Evolutionary conservation across 179 eudicot genomes (phyloP).

Genomic region (Pouteria campechiana): DNA sequence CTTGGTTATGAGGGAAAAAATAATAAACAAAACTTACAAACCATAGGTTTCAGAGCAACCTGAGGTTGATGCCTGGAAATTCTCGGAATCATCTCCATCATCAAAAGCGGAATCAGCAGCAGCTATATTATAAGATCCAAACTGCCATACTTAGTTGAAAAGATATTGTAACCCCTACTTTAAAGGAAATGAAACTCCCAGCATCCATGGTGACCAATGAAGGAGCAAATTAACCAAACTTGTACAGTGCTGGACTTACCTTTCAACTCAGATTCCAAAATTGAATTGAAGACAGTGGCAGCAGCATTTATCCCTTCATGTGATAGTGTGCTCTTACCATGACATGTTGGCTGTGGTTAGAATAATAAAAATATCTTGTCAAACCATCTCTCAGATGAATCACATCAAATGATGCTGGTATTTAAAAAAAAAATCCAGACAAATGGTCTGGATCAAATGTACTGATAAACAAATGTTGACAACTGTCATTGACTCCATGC

Average conservation of each 20-base stretch:
- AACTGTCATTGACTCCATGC: too few relatives aligned
- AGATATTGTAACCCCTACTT: not conserved
- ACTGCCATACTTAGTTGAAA: not conserved
- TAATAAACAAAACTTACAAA: constrained; percentile 1
- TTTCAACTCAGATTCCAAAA: constrained; percentile 83
- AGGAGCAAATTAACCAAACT: not conserved
- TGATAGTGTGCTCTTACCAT: constrained; percentile 41
- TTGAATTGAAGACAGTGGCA: constrained; percentile 61
- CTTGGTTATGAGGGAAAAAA: not conserved
- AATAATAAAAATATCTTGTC: too few relatives aligned
- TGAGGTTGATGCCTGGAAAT: constrained; percentile 71
- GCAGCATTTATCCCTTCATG: constrained; percentile 75
- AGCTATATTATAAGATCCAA: constrained; percentile 30
- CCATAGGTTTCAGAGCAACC: constrained; percentile 28
- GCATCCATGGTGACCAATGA: too few relatives aligned
- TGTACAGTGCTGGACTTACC: constrained; percentile 27
- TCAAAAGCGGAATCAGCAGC: constrained; percentile 60
- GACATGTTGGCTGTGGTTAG: constrained; percentile 31
- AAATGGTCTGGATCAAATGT: too few relatives aligned
- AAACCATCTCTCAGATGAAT: too few relatives aligned
- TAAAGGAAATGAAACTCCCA: not conserved
- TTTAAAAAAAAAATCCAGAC: too few relatives aligned
- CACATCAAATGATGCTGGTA: too few relatives aligned
- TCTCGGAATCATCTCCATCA: constrained; percentile 56
- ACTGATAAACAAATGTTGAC: too few relatives aligned